Percentiles rank a stretch among this genome's conserved stretches.
phyloP scores from a whole-genome alignment of 2,329 filamentous ascomycete genomes.

The Colletotrichum sidae region DNA sequence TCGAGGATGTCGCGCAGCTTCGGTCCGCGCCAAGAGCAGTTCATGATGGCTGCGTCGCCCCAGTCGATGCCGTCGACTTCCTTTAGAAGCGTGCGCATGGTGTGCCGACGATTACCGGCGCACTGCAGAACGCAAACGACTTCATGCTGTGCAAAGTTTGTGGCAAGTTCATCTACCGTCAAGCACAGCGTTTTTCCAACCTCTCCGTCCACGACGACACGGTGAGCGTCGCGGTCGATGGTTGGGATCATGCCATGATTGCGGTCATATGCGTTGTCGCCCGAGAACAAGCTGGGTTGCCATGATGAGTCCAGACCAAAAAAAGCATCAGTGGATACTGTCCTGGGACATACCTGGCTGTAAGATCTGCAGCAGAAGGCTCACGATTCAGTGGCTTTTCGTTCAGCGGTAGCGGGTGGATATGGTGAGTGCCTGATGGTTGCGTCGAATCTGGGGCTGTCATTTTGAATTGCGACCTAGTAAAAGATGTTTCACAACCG shows the following conservation, averaged over 20 bases:
- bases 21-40: not conserved
- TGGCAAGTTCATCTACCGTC: not conserved
- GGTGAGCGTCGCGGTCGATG: not conserved
- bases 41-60: not conserved
- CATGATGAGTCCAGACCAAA: not conserved
- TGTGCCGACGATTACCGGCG: not conserved
- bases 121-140: not conserved
- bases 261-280: not conserved
- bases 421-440: not conserved
- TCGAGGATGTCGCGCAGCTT: not conserved
- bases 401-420: not conserved
- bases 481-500: too few species aligned
- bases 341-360: not conserved
- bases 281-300: not conserved
- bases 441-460: too few species aligned
- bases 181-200: not conserved
- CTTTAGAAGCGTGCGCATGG: not conserved
- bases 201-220: not conserved
- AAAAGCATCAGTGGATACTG: not conserved
- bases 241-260: not conserved
- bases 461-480: too few species aligned
- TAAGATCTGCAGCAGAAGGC: not conserved
- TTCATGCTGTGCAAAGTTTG: not conserved
- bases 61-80: not conserved
- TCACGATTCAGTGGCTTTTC: conserved; percentile 1